phyloP scores from a whole-genome alignment of 2,329 filamentous ascomycete species.

The Fusarium sublunatum region DNA sequence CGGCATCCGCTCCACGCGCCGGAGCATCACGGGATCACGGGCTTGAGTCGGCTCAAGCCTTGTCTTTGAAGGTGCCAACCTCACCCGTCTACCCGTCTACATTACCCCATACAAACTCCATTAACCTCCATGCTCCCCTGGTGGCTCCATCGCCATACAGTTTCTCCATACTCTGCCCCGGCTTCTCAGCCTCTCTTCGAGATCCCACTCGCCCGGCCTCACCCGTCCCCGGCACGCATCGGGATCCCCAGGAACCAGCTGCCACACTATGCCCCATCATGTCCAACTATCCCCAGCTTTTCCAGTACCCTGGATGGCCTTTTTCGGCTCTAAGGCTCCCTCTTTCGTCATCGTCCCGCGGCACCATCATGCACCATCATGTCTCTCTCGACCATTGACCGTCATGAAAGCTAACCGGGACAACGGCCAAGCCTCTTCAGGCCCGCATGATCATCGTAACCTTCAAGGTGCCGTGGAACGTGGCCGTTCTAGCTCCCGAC shows the following conservation, averaged over 20 bases:
- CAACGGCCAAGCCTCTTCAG: conserved; percentile 16
- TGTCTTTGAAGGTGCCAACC: conserved; percentile 30
- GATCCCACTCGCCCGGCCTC: conserved; percentile 43
- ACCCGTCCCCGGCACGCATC: conserved; percentile 44
- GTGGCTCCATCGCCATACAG: conserved; percentile 32
- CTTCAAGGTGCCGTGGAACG: conserved; percentile 17
- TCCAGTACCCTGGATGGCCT: conserved; percentile 10
- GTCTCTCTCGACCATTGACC: conserved; percentile 31
- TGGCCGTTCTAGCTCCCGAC: conserved; percentile 10
- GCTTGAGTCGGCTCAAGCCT: conserved; percentile 44
- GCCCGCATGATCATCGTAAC: conserved; percentile 21
- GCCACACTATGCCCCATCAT: conserved; percentile 28
- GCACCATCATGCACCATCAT: conserved; percentile 43
- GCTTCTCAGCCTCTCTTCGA: conserved; percentile 45
- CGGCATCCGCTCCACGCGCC: conserved; percentile 44
- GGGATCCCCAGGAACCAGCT: conserved; percentile 47
- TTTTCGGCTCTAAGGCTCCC: conserved; percentile 32
- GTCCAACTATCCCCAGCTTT: conserved; percentile 19
- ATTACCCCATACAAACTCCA: conserved; percentile 33
- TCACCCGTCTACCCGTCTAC: conserved; percentile 28
- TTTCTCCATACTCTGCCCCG: conserved; percentile 40
- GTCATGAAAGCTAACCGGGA: conserved; percentile 27
- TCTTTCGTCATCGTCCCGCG: conserved; percentile 39
- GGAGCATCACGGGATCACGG: conserved; percentile 48
- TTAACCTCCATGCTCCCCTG: conserved; percentile 12